Percentiles rank a stretch among this genome's conserved stretches.
These are phyloP conservation scores for Whalleya microplaca DNA, from an alignment of 2,329 filamentous ascomycete species.

Conservation along the genomic window DNA sequence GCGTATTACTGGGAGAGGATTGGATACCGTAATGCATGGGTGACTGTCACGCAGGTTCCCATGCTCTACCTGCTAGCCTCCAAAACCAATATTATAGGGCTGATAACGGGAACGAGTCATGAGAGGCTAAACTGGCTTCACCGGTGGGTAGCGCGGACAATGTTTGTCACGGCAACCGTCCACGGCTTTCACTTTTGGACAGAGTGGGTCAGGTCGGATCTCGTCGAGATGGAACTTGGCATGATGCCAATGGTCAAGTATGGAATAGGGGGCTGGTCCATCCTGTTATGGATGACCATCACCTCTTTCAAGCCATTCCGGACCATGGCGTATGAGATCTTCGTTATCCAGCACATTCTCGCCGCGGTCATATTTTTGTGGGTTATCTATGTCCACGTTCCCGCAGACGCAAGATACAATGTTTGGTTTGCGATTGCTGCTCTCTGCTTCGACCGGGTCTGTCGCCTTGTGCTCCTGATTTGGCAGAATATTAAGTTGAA, in stretches of 20 bases:
- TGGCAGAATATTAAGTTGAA: constrained; percentile 57
- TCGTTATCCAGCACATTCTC: constrained; percentile 69
- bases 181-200: constrained; percentile 72
- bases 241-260: constrained; percentile 69
- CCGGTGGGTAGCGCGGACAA: constrained; percentile 70
- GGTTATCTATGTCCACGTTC: constrained; percentile 66
- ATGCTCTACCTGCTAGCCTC: constrained; percentile 65
- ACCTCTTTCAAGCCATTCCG: constrained; percentile 67
- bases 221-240: constrained; percentile 60
- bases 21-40: constrained; percentile 70
- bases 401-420: constrained; percentile 60
- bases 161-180: constrained; percentile 69
- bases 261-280: constrained; percentile 67
- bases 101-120: constrained; percentile 65
- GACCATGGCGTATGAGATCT: constrained; percentile 70
- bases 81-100: constrained; percentile 62
- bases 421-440: constrained; percentile 69
- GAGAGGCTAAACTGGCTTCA: constrained; percentile 76
- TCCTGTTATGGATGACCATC: constrained; percentile 68
- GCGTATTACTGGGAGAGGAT: constrained; percentile 66
- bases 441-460: constrained; percentile 64
- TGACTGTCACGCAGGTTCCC: constrained; percentile 66
- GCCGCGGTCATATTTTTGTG: constrained; percentile 65
- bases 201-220: constrained; percentile 64
- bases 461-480: constrained; percentile 51